These are phyloP conservation scores for Andrographis paniculata DNA, from an alignment of 305 asterid species.

Conservation along the genomic window DNA sequence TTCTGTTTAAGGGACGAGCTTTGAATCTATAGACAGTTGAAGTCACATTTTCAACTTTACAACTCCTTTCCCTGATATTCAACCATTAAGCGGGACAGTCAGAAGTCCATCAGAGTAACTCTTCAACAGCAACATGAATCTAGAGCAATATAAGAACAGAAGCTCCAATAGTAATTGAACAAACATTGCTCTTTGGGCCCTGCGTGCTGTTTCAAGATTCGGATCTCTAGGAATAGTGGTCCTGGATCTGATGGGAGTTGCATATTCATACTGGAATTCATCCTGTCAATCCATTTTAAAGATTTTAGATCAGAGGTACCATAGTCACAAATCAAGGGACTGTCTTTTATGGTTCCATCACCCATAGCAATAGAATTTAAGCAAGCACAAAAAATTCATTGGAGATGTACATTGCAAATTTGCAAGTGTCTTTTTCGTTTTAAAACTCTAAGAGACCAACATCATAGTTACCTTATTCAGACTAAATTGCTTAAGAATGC, in stretches of 20 bases:
- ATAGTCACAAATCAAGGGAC: too few species aligned
- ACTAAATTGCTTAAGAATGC: slow-evolving; percentile 5
- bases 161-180: slow-evolving; percentile 12
- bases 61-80: slow-evolving; percentile 50
- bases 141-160: slow-evolving; percentile 7
- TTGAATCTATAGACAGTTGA: slow-evolving; percentile 58
- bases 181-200: slow-evolving; percentile 73
- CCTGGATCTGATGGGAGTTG: slow-evolving; percentile 35
- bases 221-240: slow-evolving; percentile 81
- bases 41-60: slow-evolving; percentile 39
- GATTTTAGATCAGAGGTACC: too few species aligned
- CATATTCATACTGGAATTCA: slow-evolving; percentile 30
- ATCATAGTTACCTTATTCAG: background rate
- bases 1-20: slow-evolving; percentile 89
- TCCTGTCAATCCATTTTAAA: slow-evolving; percentile 39
- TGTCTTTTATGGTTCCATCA: too few species aligned
- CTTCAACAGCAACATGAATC: slow-evolving; percentile 1
- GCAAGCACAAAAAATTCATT: too few species aligned
- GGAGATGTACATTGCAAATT: too few species aligned
- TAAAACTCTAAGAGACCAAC: background rate
- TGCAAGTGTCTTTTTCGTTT: background rate
- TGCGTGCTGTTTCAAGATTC: slow-evolving; percentile 66
- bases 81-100: slow-evolving; percentile 18
- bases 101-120: slow-evolving; percentile 9
- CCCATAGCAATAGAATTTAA: too few species aligned